These are phyloP conservation scores for Avena atlantica DNA, from an alignment of 176 grass and related monocot genomes.

Conservation along the genomic window DNA sequence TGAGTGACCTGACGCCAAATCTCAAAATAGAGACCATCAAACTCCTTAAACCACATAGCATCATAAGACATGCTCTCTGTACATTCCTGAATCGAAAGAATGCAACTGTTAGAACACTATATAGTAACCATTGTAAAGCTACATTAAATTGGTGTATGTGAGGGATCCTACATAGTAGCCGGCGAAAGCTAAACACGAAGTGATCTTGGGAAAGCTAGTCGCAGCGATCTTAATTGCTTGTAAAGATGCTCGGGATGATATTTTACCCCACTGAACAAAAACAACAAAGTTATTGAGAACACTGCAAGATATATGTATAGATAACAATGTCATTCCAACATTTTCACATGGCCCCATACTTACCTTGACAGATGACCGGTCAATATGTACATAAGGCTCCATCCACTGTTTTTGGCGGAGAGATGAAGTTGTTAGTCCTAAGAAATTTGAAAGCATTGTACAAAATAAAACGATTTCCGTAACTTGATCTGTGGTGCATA, in stretches of 20 bases:
- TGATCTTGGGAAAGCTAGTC: background rate
- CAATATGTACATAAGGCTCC: background rate
- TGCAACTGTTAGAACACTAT: background rate
- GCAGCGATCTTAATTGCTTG: constrained; percentile 17
- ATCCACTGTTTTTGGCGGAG: constrained; percentile 6
- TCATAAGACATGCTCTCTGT: background rate
- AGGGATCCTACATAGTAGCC: constrained; percentile 14
- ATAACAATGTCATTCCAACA: background rate
- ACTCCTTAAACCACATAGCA: constrained; percentile 1
- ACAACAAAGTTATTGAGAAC: background rate
- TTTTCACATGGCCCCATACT: background rate
- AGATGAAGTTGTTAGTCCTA: background rate
- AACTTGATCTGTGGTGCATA: background rate
- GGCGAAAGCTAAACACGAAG: background rate
- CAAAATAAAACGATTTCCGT: background rate
- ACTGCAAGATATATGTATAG: background rate
- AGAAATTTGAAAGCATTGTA: background rate
- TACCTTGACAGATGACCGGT: background rate
- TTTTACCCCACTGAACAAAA: background rate
- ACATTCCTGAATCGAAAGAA: constrained; percentile 13
- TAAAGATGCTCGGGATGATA: background rate
- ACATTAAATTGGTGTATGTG: background rate
- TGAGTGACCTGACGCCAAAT: background rate
- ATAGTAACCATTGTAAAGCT: background rate
- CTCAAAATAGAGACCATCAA: background rate